phyloP scores from a whole-genome alignment of 768 basidiomycete genomes.

The Mycena vitilis region DNA sequence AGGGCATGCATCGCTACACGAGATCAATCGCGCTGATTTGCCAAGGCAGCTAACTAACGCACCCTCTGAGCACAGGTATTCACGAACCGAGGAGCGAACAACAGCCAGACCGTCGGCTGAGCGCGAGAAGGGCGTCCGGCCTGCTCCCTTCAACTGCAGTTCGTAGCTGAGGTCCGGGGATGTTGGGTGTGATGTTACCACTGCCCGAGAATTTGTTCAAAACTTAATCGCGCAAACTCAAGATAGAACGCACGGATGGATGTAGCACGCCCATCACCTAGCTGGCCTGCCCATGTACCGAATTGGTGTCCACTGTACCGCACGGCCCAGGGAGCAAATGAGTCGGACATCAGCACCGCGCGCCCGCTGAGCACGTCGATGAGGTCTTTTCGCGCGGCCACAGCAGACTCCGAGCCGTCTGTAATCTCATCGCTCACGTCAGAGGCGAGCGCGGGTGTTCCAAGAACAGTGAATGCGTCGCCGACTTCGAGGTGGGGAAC shows the following conservation, averaged over 20 bases:
- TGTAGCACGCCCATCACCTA: constrained; percentile 97
- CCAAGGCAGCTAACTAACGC: constrained; percentile 27
- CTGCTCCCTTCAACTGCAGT: constrained; percentile 94
- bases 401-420: constrained; percentile 45
- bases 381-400: constrained; percentile 72
- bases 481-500: constrained; percentile 90
- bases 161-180: constrained; percentile 73
- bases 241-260: constrained; percentile 64
- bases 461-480: constrained; percentile 78
- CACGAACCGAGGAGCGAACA: constrained; percentile 92
- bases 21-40: background rate
- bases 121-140: constrained; percentile 93
- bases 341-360: constrained; percentile 70
- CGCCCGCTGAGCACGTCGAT: constrained; percentile 87
- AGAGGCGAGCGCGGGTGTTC: constrained; percentile 63
- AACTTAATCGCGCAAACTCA: background rate
- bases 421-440: constrained; percentile 9
- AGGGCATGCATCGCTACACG: constrained; percentile 71
- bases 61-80: constrained; percentile 95
- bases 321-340: constrained; percentile 86
- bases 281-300: constrained; percentile 90
- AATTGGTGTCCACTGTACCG: constrained; percentile 95
- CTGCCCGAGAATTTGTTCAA: constrained; percentile 48
- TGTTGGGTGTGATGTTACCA: constrained; percentile 80
- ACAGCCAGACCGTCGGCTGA: constrained; percentile 96